These are phyloP conservation scores for Epithemia pelagica DNA, from an alignment of 108 stramenopile species.

Conservation along the genomic window DNA sequence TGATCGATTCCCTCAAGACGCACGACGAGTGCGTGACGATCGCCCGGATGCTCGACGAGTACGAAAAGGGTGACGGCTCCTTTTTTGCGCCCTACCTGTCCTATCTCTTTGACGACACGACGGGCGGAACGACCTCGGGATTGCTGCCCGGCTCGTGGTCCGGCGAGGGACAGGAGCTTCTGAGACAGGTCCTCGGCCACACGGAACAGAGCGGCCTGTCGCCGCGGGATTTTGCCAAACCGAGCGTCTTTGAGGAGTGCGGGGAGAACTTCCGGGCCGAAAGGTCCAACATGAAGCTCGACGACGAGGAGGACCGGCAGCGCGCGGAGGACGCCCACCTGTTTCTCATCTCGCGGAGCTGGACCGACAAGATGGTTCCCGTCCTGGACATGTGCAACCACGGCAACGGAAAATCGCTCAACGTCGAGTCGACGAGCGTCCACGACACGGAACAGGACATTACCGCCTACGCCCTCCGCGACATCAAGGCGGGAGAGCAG, in stretches of 20 bases:
- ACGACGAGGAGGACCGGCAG: too few relatives aligned
- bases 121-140: constrained; percentile 15
- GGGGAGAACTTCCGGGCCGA: too few relatives aligned
- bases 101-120: background rate
- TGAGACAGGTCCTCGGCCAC: background rate
- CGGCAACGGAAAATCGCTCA: constrained; percentile 11
- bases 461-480: constrained; percentile 3
- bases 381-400: constrained; percentile 30
- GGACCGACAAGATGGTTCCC: constrained; percentile 25
- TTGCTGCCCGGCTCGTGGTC: constrained; percentile 15
- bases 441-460: constrained; percentile 1
- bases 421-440: constrained; percentile 1
- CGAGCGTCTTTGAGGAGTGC: too few relatives aligned
- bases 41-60: background rate
- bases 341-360: constrained; percentile 5
- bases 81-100: background rate
- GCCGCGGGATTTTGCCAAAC: too few relatives aligned
- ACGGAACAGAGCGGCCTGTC: too few relatives aligned
- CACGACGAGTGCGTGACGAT: background rate
- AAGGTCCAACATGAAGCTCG: too few relatives aligned
- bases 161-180: constrained; percentile 5
- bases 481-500: constrained; percentile 29
- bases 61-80: background rate
- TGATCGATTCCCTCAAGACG: background rate
- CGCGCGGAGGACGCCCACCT: constrained; percentile 19